phyloP scores from a whole-genome alignment of 768 basidiomycete genomes.

The Suillus lakei region DNA sequence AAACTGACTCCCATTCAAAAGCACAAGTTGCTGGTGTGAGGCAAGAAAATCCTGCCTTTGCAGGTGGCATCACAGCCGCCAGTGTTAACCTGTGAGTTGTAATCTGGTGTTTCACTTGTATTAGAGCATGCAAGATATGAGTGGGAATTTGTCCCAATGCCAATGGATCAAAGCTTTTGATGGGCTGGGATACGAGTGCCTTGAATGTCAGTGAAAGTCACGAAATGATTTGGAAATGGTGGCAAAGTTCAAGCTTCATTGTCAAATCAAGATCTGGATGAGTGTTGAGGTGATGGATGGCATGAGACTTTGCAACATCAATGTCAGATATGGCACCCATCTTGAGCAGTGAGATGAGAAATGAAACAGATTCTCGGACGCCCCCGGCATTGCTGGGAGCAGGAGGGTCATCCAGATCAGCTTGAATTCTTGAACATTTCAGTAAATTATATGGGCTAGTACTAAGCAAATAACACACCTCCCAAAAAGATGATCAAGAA shows the following conservation, averaged over 20 bases:
- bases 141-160: neutral
- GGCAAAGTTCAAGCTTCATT: neutral
- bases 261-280: neutral
- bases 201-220: neutral
- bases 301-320: neutral
- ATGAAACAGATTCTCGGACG: neutral
- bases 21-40: neutral
- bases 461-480: neutral
- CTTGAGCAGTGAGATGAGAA: neutral
- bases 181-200: neutral
- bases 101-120: slow-evolving; percentile 1
- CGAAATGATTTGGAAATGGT: neutral
- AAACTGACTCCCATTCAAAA: neutral
- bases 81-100: neutral
- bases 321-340: neutral
- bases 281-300: neutral
- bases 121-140: neutral
- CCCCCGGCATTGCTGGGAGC: neutral
- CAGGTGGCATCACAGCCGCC: neutral
- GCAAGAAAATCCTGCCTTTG: neutral
- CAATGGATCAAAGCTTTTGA: neutral
- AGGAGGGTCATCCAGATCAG: neutral
- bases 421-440: neutral
- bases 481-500: neutral
- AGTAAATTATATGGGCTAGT: neutral